Conservation (phyloP, 768 basidiomycete genomes). For the Suillus americanus region DNA sequence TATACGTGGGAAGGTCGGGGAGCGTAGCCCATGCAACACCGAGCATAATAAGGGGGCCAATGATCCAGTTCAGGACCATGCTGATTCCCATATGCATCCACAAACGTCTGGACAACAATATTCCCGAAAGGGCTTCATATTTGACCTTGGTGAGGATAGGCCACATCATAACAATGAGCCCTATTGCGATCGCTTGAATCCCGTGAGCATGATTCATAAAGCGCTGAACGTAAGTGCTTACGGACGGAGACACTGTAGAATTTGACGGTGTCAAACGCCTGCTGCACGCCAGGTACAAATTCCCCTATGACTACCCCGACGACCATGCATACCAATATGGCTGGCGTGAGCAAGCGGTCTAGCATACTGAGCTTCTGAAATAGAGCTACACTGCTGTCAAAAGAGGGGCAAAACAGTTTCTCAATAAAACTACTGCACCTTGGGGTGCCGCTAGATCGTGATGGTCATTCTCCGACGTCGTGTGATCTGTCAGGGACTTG, state of each 20-base stretch:
- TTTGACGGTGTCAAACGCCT: slow-evolving; percentile 60
- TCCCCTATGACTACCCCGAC: slow-evolving; percentile 74
- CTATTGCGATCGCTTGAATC: slow-evolving; percentile 71
- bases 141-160: slow-evolving; percentile 75
- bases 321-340: slow-evolving; percentile 73
- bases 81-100: slow-evolving; percentile 73
- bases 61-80: slow-evolving; percentile 74
- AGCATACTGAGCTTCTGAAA: slow-evolving; percentile 46
- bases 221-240: slow-evolving; percentile 35
- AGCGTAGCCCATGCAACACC: slow-evolving; percentile 83
- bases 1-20: slow-evolving; percentile 73
- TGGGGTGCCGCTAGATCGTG: neutral
- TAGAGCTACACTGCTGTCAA: slow-evolving; percentile 24
- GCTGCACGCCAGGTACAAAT: slow-evolving; percentile 57
- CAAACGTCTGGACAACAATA: slow-evolving; percentile 51
- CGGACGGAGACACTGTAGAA: slow-evolving; percentile 76
- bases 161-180: slow-evolving; percentile 89
- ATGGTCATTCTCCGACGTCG: neutral
- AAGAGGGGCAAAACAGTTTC: neutral
- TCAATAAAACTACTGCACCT: neutral
- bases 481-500: neutral
- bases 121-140: slow-evolving; percentile 64
- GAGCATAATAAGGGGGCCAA: slow-evolving; percentile 84
- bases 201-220: neutral
- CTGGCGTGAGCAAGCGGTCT: slow-evolving; percentile 63